Percentiles rank a stretch among this genome's conserved stretches.
phyloP scores from a whole-genome alignment of 2,329 filamentous ascomycete genomes.

The Sporothrix protearum region DNA sequence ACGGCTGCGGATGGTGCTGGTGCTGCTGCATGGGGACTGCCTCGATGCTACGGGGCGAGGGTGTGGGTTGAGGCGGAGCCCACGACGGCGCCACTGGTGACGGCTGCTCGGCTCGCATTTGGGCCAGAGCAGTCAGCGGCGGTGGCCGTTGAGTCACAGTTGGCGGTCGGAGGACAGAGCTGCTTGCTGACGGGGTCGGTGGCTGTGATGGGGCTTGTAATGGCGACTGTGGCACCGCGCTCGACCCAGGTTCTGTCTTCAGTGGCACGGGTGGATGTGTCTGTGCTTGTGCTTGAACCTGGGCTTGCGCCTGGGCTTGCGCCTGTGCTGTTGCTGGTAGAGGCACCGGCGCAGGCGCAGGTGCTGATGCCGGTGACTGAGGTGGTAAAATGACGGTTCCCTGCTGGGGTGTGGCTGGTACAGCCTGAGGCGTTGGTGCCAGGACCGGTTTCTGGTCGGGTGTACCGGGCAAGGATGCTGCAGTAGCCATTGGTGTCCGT shows the following conservation, averaged over 20 bases:
- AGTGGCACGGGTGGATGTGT: background rate
- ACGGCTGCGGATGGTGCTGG: conserved; percentile 1
- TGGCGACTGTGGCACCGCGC: background rate
- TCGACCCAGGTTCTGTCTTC: background rate
- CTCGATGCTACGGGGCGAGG: background rate
- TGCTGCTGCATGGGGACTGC: background rate
- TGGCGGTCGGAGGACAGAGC: conserved; percentile 4
- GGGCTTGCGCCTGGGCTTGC: background rate
- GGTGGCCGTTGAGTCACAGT: background rate
- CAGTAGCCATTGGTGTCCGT: conserved; percentile 27
- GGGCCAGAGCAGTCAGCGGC: background rate
- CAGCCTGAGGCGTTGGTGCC: background rate
- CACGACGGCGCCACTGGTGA: background rate
- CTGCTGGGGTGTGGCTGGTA: conserved; percentile 9
- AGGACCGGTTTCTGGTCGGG: conserved; percentile 11
- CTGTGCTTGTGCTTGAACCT: background rate
- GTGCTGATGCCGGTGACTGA: background rate
- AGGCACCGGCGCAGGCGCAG: background rate
- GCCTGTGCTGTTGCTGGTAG: background rate
- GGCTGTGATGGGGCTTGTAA: background rate
- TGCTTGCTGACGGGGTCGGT: background rate
- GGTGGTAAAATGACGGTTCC: background rate
- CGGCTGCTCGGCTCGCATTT: background rate
- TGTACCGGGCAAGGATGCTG: conserved; percentile 20
- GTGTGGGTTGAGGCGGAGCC: background rate